Percentiles rank a stretch among this genome's conserved stretches.
phyloP scores from a whole-genome alignment of 2,329 filamentous ascomycete species.

The Colletotrichum liriopes region DNA sequence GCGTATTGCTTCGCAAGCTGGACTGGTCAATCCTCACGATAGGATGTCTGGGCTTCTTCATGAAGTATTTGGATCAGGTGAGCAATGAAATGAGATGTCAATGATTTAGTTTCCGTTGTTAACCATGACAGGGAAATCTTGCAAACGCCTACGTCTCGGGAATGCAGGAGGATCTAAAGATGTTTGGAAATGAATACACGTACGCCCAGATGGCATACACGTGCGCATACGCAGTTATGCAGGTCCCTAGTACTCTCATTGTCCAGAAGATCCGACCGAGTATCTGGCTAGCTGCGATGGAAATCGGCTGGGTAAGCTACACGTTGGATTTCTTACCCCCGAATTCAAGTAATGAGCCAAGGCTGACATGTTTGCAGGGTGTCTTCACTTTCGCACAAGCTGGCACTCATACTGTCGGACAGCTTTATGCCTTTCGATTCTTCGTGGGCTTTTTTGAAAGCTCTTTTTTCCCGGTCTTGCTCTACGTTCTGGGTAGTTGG shows the following conservation, averaged over 20 bases:
- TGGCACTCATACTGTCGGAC: conserved; percentile 45
- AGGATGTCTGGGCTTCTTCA: conserved; percentile 37
- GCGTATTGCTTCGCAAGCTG: conserved; percentile 47
- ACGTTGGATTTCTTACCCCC: background rate
- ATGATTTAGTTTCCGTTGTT: background rate
- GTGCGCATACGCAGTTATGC: conserved; percentile 46
- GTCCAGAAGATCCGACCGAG: conserved; percentile 49
- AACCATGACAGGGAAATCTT: conserved; percentile 40
- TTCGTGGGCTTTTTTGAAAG: conserved; percentile 59
- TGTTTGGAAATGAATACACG: conserved; percentile 48
- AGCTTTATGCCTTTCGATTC: conserved; percentile 61
- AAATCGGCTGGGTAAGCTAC: conserved; percentile 45
- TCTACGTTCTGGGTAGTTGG: conserved; percentile 61
- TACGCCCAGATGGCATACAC: conserved; percentile 46
- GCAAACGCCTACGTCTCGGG: conserved; percentile 49
- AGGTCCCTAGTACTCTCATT: conserved; percentile 49
- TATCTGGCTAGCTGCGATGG: conserved; percentile 49
- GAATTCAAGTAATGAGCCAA: background rate
- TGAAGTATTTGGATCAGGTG: conserved; percentile 48
- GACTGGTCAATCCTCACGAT: conserved; percentile 45
- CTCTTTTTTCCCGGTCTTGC: conserved; percentile 47
- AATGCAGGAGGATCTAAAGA: conserved; percentile 48
- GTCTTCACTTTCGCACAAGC: conserved; percentile 34
- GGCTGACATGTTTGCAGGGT: background rate
- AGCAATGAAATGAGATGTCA: background rate